Percentiles rank a stretch among this genome's conserved stretches.
These are phyloP conservation scores for Entophlyctis luteolus DNA, from an alignment of 192 early-diverging fungal genomes.

Conservation along the genomic window DNA sequence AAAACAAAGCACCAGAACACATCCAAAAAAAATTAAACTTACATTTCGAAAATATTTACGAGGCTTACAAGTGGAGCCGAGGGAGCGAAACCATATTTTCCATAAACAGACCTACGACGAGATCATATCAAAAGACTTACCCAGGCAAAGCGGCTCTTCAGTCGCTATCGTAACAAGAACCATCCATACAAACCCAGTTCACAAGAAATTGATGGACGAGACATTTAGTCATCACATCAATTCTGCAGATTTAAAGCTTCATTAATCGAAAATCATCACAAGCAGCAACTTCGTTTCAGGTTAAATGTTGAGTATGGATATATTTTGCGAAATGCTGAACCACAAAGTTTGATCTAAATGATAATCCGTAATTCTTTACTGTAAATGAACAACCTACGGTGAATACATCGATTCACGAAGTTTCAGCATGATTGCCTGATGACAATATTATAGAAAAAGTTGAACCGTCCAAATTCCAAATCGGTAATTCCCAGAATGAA, in stretches of 20 bases:
- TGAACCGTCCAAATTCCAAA: neutral
- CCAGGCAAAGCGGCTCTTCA: neutral
- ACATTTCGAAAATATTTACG: no score
- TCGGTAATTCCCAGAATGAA: neutral
- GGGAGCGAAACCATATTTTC: neutral
- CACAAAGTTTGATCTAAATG: neutral
- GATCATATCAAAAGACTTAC: neutral
- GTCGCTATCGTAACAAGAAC: conserved; percentile 1
- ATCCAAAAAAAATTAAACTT: no score
- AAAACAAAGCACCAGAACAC: no score
- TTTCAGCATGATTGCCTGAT: neutral
- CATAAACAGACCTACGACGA: neutral
- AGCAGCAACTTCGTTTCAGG: neutral
- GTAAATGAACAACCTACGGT: neutral
- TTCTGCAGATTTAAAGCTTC: conserved; percentile 2
- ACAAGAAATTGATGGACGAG: neutral
- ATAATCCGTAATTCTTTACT: neutral
- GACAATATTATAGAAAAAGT: neutral
- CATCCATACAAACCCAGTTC: conserved; percentile 1
- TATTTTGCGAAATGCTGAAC: conserved; percentile 11
- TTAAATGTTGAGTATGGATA: neutral
- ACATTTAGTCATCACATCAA: neutral
- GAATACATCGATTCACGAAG: neutral
- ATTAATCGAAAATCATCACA: neutral
- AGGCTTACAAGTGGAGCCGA: no score